Evolutionary conservation across 2,329 filamentous ascomycete species (phyloP), one percentile per base, ranked within the genome.

Genomic region (Macrophomina phaseolina): DNA sequence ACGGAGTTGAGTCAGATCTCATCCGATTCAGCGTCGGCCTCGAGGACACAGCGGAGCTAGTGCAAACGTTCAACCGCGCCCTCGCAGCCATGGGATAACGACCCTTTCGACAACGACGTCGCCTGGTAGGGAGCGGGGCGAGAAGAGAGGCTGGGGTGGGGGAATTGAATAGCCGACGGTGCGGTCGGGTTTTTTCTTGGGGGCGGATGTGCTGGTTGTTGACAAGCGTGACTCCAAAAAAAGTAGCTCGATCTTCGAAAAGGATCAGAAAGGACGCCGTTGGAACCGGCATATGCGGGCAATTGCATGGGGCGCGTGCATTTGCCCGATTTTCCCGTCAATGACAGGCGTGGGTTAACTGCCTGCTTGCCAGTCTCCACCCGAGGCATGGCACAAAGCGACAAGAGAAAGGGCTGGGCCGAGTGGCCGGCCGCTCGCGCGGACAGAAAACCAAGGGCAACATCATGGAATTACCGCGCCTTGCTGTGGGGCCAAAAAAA

Each of bases 21-120:
- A 85, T 98, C 56, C 86, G 95, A 49, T 88, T 98, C 70, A 97
- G 94, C 74, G 91, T 98, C 64, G 95, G 95, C 0, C 79, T 99
- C 62, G 95, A 99, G 77, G 91, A 95, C 68, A 86, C 88, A 1
- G 81, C 84, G 30, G 86, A 89, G 67, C 79, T 98, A 72, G 84
- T 86, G 38, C 78, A 77, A 14, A 86, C 85, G 18, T 91, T 98
- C 73, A 79, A 84, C 67, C 82, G 77, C 60, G 94, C 94, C n/a
- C 81, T 98, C 68, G 82, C 86, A 65, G 90, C 87, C 42, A 82
- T 85, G 65, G 56, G 28, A 53, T 66, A 23, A 49, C 18, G 49
- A 16, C 6, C 12, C 34, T 52, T 23, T 45, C 34, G 49, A 46
- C 34, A 23, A 23, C 23, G 23, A 23, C 23, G 23, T 34, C n/a